These are phyloP conservation scores for Leccinum obscurum DNA, from an alignment of 768 basidiomycete species.

Conservation along the genomic window DNA sequence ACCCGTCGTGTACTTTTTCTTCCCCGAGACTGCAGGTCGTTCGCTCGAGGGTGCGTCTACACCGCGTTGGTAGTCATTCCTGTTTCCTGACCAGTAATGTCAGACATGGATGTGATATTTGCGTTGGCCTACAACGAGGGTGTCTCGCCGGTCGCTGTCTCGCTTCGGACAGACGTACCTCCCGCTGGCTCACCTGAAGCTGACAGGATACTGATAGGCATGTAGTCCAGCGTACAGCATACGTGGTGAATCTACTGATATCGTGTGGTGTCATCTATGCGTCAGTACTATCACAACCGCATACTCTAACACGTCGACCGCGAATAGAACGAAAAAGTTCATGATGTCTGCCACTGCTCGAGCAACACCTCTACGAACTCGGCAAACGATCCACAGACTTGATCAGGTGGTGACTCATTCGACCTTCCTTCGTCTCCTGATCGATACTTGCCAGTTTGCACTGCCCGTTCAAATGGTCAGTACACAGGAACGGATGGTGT, in stretches of 20 bases:
- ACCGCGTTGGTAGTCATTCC: background rate
- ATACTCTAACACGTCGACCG: too few relatives aligned
- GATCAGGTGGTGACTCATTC: slow-evolving; percentile 47
- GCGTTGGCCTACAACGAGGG: slow-evolving; percentile 45
- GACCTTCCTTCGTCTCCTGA: too few relatives aligned
- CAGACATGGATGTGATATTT: slow-evolving; percentile 49
- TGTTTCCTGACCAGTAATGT: background rate
- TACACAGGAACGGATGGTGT: too few relatives aligned
- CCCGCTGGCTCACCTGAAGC: slow-evolving; percentile 45
- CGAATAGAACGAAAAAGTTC: too few relatives aligned
- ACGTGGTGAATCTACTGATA: too few relatives aligned
- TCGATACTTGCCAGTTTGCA: too few relatives aligned
- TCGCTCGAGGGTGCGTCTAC: slow-evolving; percentile 49
- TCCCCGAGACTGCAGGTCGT: slow-evolving; percentile 60
- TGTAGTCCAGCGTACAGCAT: background rate
- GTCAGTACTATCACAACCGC: too few relatives aligned
- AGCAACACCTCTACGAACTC: slow-evolving; percentile 52
- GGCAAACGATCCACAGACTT: slow-evolving; percentile 55
- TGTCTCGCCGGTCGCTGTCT: slow-evolving; percentile 45
- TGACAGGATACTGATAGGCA: slow-evolving; percentile 36
- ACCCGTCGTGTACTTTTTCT: slow-evolving; percentile 58
- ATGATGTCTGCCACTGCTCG: background rate
- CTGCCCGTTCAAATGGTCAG: too few relatives aligned
- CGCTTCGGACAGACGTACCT: slow-evolving; percentile 45
- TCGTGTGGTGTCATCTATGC: too few relatives aligned